Evolutionary conservation across 768 basidiomycete genomes (phyloP), one percentile per base, ranked within the genome.

Genomic region (Exidia glandulosa): DNA sequence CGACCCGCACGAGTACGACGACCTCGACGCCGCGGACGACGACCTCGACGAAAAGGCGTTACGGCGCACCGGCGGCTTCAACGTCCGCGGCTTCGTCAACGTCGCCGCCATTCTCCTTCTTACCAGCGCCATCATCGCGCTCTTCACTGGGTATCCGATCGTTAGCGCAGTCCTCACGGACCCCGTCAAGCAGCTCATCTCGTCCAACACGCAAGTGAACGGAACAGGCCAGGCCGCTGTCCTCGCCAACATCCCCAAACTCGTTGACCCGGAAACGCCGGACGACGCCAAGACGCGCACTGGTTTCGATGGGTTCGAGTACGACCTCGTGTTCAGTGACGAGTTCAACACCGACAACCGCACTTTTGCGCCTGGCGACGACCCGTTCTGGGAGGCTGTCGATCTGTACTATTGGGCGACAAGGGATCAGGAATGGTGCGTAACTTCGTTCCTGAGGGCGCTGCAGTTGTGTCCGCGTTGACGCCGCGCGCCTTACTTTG

Each of bases 81-180:
- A 67, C 61, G 64, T 68, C 57, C 81, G 84, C 32, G 84, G 85
- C 2, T 58, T 90, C 3, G 62, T 81, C 62, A 96, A 96, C 73
- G 70, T 95, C 56, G 73, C 80, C 32, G 80, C 89, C 57, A 76
- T 97, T 29, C 0, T 86, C 34, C 1, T 85, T 23, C 77, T 96
- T 64, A 73, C 88, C 16, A 27, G 71, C 32, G 81, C 76, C 3
- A 72, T 95, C 61, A 71, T 95, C 58, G 72, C 72, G 34, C 80
- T 96, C 9, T 95, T 95, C 71, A 82, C 90, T 56, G 82, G 85
- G 41, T 94, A 90, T 68, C 94, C 94, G 2, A 81, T 95, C 65
- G 68, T 84, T 81, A 80, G 63, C 70, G 69, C 63, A 0, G 62
- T 30, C 14, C 66, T 64, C n/a, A 61, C 66, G 82, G 72, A 62